Conservation (phyloP, 805 yeast species). For the Hanseniaspora lindneri region DNA sequence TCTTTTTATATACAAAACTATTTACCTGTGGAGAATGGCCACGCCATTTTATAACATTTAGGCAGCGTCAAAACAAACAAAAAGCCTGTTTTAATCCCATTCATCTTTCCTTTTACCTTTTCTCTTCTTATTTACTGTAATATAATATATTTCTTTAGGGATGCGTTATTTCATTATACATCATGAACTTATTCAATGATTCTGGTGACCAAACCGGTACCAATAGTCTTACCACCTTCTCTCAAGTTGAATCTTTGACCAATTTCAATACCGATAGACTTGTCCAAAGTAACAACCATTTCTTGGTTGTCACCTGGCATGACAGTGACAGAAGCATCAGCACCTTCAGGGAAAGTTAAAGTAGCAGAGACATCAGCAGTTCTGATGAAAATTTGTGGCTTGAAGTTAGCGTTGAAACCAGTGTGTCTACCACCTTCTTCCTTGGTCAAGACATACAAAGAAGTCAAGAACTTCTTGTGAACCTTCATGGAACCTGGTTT, state of each 20-base stretch:
- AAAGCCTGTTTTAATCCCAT: neutral
- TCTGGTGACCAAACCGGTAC: slow-evolving; percentile 95
- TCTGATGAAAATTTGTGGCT: slow-evolving; percentile 95
- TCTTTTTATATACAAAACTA: neutral
- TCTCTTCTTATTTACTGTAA: neutral
- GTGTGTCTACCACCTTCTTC: slow-evolving; percentile 99
- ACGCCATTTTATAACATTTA: no score
- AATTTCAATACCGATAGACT: slow-evolving; percentile 86
- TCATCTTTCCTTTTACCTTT: neutral
- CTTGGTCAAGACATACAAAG: slow-evolving; percentile 80
- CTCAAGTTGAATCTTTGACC: slow-evolving; percentile 98
- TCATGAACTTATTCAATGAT: slow-evolving; percentile 42
- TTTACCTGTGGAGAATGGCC: neutral
- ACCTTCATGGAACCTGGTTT: slow-evolving; percentile 87
- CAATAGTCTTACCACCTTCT: slow-evolving; percentile 99
- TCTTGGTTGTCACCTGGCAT: slow-evolving; percentile 98
- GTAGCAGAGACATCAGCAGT: slow-evolving; percentile 91
- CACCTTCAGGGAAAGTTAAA: slow-evolving; percentile 66
- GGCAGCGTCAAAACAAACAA: neutral
- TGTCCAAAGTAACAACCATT: slow-evolving; percentile 81
- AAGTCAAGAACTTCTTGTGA: slow-evolving; percentile 86
- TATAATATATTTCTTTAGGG: neutral
- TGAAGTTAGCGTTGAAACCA: slow-evolving; percentile 91
- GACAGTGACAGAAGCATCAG: slow-evolving; percentile 79
- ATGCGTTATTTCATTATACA: no score